Conservation (phyloP, 2,329 filamentous ascomycete species). For the Penicillium sp. region DNA sequence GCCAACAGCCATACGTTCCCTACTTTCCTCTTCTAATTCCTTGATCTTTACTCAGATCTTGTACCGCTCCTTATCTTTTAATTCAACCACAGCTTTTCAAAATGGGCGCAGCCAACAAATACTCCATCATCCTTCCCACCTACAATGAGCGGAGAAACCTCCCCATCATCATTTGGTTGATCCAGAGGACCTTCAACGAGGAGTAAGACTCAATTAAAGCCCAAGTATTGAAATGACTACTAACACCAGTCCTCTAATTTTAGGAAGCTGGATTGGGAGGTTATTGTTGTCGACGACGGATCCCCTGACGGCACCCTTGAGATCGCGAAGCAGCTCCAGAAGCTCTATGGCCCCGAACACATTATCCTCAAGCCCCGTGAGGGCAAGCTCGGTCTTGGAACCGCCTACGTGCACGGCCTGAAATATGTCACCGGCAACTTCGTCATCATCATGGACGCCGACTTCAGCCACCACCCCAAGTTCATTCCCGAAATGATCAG, state of each 20-base stretch:
- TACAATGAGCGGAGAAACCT: conserved; percentile 99
- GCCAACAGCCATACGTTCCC: conserved; percentile 28
- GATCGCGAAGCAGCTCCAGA: conserved; percentile 85
- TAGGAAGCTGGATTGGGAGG: conserved; percentile 92
- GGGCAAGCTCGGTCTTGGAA: conserved; percentile 95
- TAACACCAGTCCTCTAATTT: conserved; percentile 2
- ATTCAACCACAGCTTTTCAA: conserved; percentile 18
- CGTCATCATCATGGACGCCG: conserved; percentile 99
- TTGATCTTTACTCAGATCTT: conserved; percentile 6
- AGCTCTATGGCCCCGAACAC: conserved; percentile 73
- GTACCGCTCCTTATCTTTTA: conserved; percentile 10
- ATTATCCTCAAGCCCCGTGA: conserved; percentile 84
- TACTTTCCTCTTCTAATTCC: conserved; percentile 18
- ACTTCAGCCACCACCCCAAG: conserved; percentile 98
- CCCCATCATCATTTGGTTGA: conserved; percentile 91
- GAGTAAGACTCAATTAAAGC: conserved; percentile 58
- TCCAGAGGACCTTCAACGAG: conserved; percentile 88
- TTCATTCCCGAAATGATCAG: conserved; percentile 95
- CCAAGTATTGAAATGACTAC: neutral
- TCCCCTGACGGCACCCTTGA: conserved; percentile 94
- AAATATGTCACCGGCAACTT: conserved; percentile 90
- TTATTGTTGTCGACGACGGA: conserved; percentile 97
- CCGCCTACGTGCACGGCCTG: conserved; percentile 92
- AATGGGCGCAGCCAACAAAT: conserved; percentile 65
- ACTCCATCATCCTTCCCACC: conserved; percentile 95